Conservation (phyloP, 179 eudicot genomes). For the Silene coronaria region DNA sequence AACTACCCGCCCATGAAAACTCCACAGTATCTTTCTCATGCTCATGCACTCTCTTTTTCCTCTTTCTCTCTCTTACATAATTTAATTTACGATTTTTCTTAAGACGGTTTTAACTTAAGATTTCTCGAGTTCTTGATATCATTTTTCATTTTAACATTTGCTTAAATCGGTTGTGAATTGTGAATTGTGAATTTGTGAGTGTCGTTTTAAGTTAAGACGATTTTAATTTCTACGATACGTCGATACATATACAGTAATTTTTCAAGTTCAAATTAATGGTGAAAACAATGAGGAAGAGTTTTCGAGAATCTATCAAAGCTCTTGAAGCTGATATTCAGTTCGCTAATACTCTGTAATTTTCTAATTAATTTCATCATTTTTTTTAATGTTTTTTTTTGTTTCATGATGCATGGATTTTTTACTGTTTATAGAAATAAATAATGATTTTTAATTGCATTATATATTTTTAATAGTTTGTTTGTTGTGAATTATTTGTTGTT, state of each 20-base stretch:
- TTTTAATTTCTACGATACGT: not conserved
- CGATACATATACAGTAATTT: not conserved
- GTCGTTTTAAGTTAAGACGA: too few species aligned
- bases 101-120: too few species aligned
- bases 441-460: too few species aligned
- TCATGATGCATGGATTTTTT: not conserved
- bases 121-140: too few species aligned
- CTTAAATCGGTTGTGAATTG: too few species aligned
- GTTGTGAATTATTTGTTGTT: not conserved
- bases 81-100: too few species aligned
- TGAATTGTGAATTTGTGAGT: too few species aligned
- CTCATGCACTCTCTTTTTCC: slow-evolving; percentile 19
- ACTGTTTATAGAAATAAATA: not conserved
- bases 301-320: slow-evolving; percentile 35
- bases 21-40: slow-evolving; percentile 20
- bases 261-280: not conserved
- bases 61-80: not conserved
- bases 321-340: slow-evolving; percentile 36
- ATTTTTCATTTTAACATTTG: too few species aligned
- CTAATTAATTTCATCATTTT: not conserved
- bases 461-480: not conserved
- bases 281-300: slow-evolving; percentile 21
- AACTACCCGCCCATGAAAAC: slow-evolving; percentile 23
- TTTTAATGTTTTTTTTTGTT: not conserved
- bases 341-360: slow-evolving; percentile 33